A percentile compares a stretch with the other conserved stretches of the same genome.
These are phyloP conservation scores for Leucosporidium creatinivorum DNA, from an alignment of 768 basidiomycete species.

Conservation along the genomic window DNA sequence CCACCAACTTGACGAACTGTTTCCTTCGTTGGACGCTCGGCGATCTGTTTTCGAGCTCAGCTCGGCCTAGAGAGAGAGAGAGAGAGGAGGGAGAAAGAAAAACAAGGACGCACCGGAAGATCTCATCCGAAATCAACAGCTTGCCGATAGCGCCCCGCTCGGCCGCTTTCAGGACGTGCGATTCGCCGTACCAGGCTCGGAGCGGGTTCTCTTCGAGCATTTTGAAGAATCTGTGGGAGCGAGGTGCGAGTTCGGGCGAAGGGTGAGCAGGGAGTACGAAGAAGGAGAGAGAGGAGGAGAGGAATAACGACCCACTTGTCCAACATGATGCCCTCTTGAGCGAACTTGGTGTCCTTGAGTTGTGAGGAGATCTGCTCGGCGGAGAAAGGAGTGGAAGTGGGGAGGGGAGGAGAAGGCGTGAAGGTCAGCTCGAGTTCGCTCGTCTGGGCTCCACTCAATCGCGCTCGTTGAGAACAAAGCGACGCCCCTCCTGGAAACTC, in stretches of 20 bases:
- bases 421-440: no score
- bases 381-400: background rate
- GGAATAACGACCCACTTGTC: conserved; percentile 60
- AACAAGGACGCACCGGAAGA: conserved; percentile 64
- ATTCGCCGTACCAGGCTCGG: conserved; percentile 96
- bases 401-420: no score
- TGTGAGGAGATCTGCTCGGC: conserved; percentile 57
- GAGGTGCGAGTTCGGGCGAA: background rate
- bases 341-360: conserved; percentile 92
- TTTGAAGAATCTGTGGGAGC: conserved; percentile 74
- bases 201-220: conserved; percentile 92
- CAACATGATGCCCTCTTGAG: conserved; percentile 79
- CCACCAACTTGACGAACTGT: conserved; percentile 77
- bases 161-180: conserved; percentile 83
- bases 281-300: no score
- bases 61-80: no score
- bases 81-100: background rate
- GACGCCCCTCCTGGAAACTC: conserved; percentile 18
- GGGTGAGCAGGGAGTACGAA: background rate
- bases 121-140: conserved; percentile 84
- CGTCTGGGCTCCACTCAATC: no score
- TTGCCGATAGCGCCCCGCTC: conserved; percentile 91
- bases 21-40: conserved; percentile 70
- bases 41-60: conserved; percentile 50
- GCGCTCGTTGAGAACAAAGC: background rate